phyloP scores from a whole-genome alignment of 805 yeast species.

The Barnettozyma botsteinii region DNA sequence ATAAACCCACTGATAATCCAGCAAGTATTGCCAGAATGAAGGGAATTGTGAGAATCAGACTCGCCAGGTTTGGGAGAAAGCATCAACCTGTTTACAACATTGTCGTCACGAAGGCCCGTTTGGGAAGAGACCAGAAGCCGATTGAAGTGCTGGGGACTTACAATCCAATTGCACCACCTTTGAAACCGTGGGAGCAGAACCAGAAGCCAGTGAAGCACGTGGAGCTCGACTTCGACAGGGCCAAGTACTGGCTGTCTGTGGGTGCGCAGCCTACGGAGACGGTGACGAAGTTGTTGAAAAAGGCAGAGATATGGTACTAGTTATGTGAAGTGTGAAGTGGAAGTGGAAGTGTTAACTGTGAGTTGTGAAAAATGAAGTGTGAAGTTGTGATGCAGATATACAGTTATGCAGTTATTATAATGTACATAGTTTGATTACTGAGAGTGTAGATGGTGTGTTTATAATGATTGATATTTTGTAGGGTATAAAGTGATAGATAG shows the following conservation, averaged over 20 bases:
- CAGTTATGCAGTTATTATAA: too few species aligned
- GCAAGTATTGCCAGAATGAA: constrained; percentile 34
- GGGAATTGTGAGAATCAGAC: constrained; percentile 78
- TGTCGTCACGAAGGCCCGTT: constrained; percentile 69
- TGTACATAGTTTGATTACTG: constrained; percentile 1
- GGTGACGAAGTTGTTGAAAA: constrained; percentile 69
- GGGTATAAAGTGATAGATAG: too few species aligned
- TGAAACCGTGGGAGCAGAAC: constrained; percentile 54
- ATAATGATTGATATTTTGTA: not conserved
- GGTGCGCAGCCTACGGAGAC: constrained; percentile 93
- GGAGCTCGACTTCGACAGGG: constrained; percentile 76
- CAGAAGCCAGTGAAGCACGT: constrained; percentile 68
- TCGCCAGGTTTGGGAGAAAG: constrained; percentile 89
- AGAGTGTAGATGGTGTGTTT: too few species aligned
- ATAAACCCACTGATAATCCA: not conserved
- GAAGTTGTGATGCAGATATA: too few species aligned
- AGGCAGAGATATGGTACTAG: constrained; percentile 54
- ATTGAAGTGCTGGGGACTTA: constrained; percentile 94
- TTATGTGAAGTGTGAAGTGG: not conserved
- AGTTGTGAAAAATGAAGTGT: too few species aligned
- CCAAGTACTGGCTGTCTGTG: constrained; percentile 95
- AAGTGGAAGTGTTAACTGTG: not conserved
- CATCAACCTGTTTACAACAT: constrained; percentile 87
- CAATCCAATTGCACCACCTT: constrained; percentile 72
- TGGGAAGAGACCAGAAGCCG: constrained; percentile 85